Evolutionary conservation across 768 basidiomycete species (phyloP).

Genomic region (Paxillus ammoniavirescens): DNA sequence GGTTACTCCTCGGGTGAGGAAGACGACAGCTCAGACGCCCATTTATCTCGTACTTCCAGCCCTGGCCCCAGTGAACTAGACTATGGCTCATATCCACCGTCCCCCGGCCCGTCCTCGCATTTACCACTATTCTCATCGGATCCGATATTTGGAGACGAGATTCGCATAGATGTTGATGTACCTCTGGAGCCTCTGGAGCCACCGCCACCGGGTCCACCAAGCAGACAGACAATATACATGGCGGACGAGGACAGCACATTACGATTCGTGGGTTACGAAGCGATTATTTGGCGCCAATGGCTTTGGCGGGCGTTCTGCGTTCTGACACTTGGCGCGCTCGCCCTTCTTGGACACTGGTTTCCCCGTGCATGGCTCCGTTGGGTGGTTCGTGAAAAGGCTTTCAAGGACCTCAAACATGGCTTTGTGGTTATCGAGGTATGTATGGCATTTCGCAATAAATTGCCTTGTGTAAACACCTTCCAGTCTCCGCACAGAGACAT

Average conservation of each 20-base stretch:
- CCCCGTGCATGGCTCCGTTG: conserved; percentile 89
- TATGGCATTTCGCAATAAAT: conserved; percentile 1
- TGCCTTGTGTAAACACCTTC: conserved; percentile 20
- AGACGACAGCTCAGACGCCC: conserved; percentile 44
- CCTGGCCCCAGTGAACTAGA: conserved; percentile 56
- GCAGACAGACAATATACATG: conserved; percentile 82
- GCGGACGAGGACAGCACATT: conserved; percentile 88
- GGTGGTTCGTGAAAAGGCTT: conserved; percentile 81
- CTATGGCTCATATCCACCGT: conserved; percentile 70
- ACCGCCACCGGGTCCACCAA: conserved; percentile 81
- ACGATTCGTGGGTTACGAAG: conserved; percentile 84
- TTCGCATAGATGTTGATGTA: conserved; percentile 78
- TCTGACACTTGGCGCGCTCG: conserved; percentile 67
- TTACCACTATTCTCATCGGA: conserved; percentile 73
- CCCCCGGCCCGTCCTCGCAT: conserved; percentile 44
- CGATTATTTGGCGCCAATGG: conserved; percentile 55
- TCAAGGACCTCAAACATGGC: conserved; percentile 64
- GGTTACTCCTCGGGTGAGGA: conserved; percentile 89
- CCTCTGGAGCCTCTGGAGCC: conserved; percentile 59
- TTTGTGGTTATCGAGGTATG: conserved; percentile 90
- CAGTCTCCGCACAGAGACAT: conserved; percentile 87
- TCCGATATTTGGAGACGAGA: conserved; percentile 80
- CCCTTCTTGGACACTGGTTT: conserved; percentile 89
- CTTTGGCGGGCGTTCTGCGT: conserved; percentile 74
- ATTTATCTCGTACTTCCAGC: conserved; percentile 17